Base-by-base conservation (phyloP, 2,329 filamentous ascomycete genomes). In the Trichothecium sympodiale region DNA sequence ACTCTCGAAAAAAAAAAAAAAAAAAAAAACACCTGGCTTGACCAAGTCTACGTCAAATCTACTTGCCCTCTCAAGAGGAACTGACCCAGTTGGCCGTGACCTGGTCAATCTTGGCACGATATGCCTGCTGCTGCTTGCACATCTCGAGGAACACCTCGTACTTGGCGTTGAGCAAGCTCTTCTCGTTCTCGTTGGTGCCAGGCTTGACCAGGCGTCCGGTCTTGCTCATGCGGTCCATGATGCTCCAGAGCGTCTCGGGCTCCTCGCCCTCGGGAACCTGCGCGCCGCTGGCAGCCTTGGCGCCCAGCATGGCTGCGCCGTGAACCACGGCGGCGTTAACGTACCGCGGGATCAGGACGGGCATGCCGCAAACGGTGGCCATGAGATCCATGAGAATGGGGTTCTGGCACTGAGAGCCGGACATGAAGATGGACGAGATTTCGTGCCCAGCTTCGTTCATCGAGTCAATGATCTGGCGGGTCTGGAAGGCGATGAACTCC, bases 141-240 rank as follows among this genome's bases (percentile, higher is more conserved):
- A 94, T 86, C 60, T 95, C 84, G 38, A 96, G 60, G 66, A 96
- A 96, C n/a, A 98, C 77, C 52, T 85, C 80, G 55, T 95, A 98
- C 68, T 98, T 98, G 43, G 80, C 81, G 48, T 83, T 70, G 35
- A 98, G 64, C 45, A 98, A 62, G 53, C 75, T 76, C 67, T 83
- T 88, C 67, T 94, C 82, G 9, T 83, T 87, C 67, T 94, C 81
- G 53, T 93, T 75, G 36, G 68, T 74, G 16, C 77, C 77, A 1
- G 89, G 87, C 56, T 79, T 70, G 3, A 95, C 81, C 33, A 87
- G 74, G 49, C 80, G 84, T 23, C 89, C 91, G 8, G 86, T 82
- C 69, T 95, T 94, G 64, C 84, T 94, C 80, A 95, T 91, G 38
- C 87, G 77, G 57, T 94, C 85, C 91, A 98, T 98, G 55, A 98